These are phyloP conservation scores for Casaregolazyma suthepensis DNA, from an alignment of 1,139 yeast genomes.

Conservation along the genomic window DNA sequence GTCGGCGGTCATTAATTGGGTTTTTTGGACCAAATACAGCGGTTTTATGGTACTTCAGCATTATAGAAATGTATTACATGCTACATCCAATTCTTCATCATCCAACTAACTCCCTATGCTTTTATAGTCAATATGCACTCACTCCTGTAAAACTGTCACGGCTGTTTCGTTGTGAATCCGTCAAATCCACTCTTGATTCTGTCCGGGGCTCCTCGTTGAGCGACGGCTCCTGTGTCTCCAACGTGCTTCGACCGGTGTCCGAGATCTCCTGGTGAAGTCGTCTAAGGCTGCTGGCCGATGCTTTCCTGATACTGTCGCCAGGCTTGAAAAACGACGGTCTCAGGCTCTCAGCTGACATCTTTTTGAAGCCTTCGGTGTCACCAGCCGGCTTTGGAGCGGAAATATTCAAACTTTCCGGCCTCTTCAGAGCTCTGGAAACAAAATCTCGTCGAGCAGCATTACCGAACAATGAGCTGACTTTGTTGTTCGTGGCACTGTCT, in stretches of 20 bases:
- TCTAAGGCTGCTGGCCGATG: background rate
- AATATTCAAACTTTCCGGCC: background rate
- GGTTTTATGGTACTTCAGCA: background rate
- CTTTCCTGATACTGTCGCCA: background rate
- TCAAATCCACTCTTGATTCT: slow-evolving; percentile 3
- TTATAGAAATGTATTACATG: slow-evolving; percentile 1
- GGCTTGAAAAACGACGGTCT: background rate
- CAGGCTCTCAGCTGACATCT: background rate
- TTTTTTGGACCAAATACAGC: background rate
- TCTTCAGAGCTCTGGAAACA: background rate
- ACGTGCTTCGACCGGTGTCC: background rate
- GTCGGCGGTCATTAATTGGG: slow-evolving; percentile 46
- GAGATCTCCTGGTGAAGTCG: background rate
- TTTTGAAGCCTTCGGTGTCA: background rate
- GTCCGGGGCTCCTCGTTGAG: background rate
- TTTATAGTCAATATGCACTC: slow-evolving; percentile 24
- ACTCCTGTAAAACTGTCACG: slow-evolving; percentile 28
- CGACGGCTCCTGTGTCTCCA: background rate
- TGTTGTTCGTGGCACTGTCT: background rate
- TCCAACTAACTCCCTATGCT: background rate
- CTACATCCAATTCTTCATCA: background rate
- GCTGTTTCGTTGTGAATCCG: slow-evolving; percentile 12
- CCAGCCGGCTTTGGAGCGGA: background rate
- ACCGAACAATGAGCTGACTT: background rate
- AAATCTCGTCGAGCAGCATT: background rate